A percentile compares a stretch with the other conserved stretches of the same genome.
Conservation (phyloP, 2,329 filamentous ascomycete genomes). For the Diaporthe citriasiana region DNA sequence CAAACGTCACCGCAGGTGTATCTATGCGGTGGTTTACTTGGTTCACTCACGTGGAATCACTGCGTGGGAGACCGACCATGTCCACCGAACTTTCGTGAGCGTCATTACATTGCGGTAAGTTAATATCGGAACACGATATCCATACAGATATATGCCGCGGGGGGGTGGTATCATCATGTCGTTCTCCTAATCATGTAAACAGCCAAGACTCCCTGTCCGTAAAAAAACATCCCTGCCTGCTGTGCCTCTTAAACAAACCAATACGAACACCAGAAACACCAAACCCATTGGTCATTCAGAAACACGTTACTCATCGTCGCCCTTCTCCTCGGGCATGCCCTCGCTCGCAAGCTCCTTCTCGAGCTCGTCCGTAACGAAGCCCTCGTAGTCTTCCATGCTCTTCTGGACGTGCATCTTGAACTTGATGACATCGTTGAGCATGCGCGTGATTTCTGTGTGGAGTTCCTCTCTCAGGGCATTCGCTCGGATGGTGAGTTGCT, state of each 20-base stretch:
- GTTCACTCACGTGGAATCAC: not conserved
- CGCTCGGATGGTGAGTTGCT: slow-evolving; percentile 88
- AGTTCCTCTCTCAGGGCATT: slow-evolving; percentile 92
- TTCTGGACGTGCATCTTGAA: slow-evolving; percentile 99
- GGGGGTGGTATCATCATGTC: slow-evolving; percentile 19
- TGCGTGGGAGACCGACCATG: not conserved
- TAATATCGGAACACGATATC: not conserved
- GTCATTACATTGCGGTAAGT: not conserved
- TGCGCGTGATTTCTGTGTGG: slow-evolving; percentile 96
- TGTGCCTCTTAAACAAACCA: not conserved
- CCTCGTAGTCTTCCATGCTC: slow-evolving; percentile 92
- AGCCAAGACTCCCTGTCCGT: slow-evolving; percentile 1
- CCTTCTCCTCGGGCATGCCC: slow-evolving; percentile 68
- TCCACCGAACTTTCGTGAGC: not conserved
- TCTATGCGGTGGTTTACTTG: not conserved
- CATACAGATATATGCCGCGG: not conserved
- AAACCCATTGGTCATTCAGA: not conserved
- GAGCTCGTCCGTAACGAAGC: slow-evolving; percentile 93
- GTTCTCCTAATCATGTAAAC: slow-evolving; percentile 1
- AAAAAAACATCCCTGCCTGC: not conserved
- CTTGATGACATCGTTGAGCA: slow-evolving; percentile 97
- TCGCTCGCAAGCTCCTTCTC: slow-evolving; percentile 84
- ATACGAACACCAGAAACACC: slow-evolving; percentile 26
- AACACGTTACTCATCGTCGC: slow-evolving; percentile 60
- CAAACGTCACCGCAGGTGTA: not conserved